Evolutionary conservation across 345 rosid species (phyloP).

Genomic region (Euphorbia peplus): DNA sequence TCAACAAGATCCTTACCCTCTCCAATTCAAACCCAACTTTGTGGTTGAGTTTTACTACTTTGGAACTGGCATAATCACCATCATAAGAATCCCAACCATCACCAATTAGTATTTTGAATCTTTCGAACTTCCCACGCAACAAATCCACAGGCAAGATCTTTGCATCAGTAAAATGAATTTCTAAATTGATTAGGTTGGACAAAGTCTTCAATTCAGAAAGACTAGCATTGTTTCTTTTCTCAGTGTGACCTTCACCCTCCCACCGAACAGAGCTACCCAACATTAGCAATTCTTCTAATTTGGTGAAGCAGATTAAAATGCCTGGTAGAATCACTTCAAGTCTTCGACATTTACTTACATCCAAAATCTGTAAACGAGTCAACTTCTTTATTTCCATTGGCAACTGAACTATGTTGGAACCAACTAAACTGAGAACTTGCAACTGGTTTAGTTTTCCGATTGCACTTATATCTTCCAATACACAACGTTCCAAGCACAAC

Average conservation of each 20-base stretch:
- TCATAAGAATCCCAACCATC: background rate
- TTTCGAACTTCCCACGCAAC: background rate
- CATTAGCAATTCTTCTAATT: conserved; percentile 25
- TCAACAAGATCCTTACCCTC: background rate
- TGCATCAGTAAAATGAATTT: conserved; percentile 3
- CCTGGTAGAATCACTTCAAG: conserved; percentile 21
- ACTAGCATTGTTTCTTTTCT: conserved; percentile 10
- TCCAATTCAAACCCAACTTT: background rate
- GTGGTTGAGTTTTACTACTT: conserved; percentile 7
- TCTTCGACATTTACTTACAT: conserved; percentile 13
- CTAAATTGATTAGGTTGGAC: conserved; percentile 4
- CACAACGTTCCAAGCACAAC: background rate
- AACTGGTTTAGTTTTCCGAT: background rate
- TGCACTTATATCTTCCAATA: background rate
- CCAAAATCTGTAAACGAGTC: background rate
- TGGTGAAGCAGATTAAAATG: conserved; percentile 10
- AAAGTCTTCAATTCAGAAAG: conserved; percentile 20
- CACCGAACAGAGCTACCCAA: conserved; percentile 11
- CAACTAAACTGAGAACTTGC: background rate
- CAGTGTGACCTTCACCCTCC: conserved; percentile 7
- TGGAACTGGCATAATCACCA: background rate
- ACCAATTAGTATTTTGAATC: conserved; percentile 19
- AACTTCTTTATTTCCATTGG: background rate
- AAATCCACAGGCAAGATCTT: conserved; percentile 6
- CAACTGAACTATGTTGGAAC: background rate